Evolutionary conservation across 192 early-diverging fungal species (phyloP).

Genomic region (Podila epigama): DNA sequence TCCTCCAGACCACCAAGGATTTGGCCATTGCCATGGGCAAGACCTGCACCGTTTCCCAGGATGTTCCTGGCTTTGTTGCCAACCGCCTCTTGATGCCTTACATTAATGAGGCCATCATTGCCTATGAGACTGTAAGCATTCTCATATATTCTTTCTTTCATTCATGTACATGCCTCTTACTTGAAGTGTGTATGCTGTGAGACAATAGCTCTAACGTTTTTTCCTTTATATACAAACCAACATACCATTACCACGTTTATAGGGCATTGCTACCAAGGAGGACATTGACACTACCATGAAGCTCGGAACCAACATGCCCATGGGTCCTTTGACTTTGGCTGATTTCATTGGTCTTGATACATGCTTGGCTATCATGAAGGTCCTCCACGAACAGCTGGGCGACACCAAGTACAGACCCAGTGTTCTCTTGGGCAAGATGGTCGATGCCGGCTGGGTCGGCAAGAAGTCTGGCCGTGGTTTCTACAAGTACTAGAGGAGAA

Average conservation of each 20-base stretch:
- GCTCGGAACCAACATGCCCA: slow-evolving; percentile 95
- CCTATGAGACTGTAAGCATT: slow-evolving; percentile 75
- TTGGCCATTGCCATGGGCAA: slow-evolving; percentile 91
- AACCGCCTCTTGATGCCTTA: slow-evolving; percentile 99
- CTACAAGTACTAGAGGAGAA: slow-evolving; percentile 77
- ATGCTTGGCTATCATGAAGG: slow-evolving; percentile 96
- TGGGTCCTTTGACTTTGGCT: slow-evolving; percentile 96
- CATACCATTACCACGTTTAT: too few species aligned
- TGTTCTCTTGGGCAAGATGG: slow-evolving; percentile 91
- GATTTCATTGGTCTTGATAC: slow-evolving; percentile 99
- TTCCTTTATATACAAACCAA: too few species aligned
- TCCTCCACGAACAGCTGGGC: slow-evolving; percentile 88
- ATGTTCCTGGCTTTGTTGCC: slow-evolving; percentile 97
- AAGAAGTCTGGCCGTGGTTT: slow-evolving; percentile 92
- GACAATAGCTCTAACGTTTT: too few species aligned
- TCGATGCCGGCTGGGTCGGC: slow-evolving; percentile 96
- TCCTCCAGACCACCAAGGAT: slow-evolving; percentile 74
- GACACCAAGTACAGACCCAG: slow-evolving; percentile 96
- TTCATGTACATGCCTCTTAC: neutral
- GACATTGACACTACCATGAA: slow-evolving; percentile 99
- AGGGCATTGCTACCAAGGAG: slow-evolving; percentile 88
- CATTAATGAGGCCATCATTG: slow-evolving; percentile 95
- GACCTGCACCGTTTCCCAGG: slow-evolving; percentile 85
- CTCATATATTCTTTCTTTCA: neutral
- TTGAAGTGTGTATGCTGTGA: too few species aligned